These are phyloP conservation scores for Podaxis pistillaris DNA, from an alignment of 768 basidiomycete genomes.

Conservation along the genomic window DNA sequence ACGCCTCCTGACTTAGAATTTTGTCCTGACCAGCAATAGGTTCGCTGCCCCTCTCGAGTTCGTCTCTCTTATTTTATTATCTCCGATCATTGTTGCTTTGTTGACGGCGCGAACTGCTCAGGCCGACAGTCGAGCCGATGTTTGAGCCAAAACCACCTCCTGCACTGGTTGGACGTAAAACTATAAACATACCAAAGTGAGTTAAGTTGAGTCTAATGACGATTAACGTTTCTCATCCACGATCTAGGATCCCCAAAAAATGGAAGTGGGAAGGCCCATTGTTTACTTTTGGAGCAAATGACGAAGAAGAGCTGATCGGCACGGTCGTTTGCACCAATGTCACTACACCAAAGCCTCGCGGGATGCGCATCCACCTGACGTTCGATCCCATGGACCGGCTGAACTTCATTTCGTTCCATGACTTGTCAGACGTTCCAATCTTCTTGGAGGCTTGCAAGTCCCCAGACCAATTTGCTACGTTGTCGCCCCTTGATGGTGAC, in stretches of 20 bases:
- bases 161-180: not conserved
- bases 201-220: not conserved
- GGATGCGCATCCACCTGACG: slow-evolving; percentile 13
- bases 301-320: slow-evolving; percentile 44
- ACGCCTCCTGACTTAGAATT: not conserved
- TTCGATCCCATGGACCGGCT: slow-evolving; percentile 10
- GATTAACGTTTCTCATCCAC: not conserved
- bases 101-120: not conserved
- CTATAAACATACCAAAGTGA: slow-evolving; percentile 4
- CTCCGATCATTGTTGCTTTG: too few relatives aligned
- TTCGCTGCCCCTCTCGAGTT: slow-evolving; percentile 13
- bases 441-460: slow-evolving; percentile 50
- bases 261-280: slow-evolving; percentile 69
- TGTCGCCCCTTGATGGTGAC: slow-evolving; percentile 24
- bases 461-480: slow-evolving; percentile 50
- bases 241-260: slow-evolving; percentile 50
- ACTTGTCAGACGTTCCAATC: slow-evolving; percentile 42
- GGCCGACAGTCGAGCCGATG: slow-evolving; percentile 6
- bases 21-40: slow-evolving; percentile 1
- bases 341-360: slow-evolving; percentile 7
- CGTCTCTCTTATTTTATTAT: not conserved
- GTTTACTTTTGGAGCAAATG: slow-evolving; percentile 35
- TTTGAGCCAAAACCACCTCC: slow-evolving; percentile 13
- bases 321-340: slow-evolving; percentile 11
- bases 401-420: slow-evolving; percentile 39